Conservation (phyloP, 306 rosid genomes). For the Quercus engelmannii region DNA sequence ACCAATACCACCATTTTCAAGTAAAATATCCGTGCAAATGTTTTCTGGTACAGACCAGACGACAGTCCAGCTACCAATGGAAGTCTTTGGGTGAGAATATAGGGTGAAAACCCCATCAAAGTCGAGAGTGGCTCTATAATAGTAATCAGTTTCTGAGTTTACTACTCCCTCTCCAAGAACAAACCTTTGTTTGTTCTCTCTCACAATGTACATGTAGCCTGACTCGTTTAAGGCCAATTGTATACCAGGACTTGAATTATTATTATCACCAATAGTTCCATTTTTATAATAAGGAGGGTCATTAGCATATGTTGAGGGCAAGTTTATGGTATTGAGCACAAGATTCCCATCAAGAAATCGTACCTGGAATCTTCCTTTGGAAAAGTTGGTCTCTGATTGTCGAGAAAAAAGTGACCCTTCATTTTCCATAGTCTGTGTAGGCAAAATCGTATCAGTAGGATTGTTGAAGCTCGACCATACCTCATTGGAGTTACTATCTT, state of each 20-base stretch:
- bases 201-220: conserved; percentile 12
- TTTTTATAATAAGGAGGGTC: background rate
- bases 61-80: background rate
- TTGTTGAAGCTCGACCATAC: conserved; percentile 29
- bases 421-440: conserved; percentile 18
- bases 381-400: conserved; percentile 9
- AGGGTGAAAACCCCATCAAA: conserved; percentile 29
- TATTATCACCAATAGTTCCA: background rate
- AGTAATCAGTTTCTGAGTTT: background rate
- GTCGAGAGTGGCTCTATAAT: conserved; percentile 32
- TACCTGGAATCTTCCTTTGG: conserved; percentile 24
- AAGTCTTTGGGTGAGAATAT: conserved; percentile 25
- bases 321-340: conserved; percentile 10
- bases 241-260: conserved; percentile 5
- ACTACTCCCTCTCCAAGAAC: background rate
- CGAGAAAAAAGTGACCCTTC: conserved; percentile 2
- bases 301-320: background rate
- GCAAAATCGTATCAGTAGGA: conserved; percentile 33
- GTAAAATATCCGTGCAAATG: background rate
- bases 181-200: conserved; percentile 9
- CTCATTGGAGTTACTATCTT: background rate
- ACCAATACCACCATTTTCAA: conserved; percentile 21
- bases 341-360: conserved; percentile 19
- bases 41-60: conserved; percentile 3
- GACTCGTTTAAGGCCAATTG: conserved; percentile 21